Percentiles rank a stretch among this genome's conserved stretches.
phyloP scores from a whole-genome alignment of 2,329 filamentous ascomycete species.

The Didymella lethalis region DNA sequence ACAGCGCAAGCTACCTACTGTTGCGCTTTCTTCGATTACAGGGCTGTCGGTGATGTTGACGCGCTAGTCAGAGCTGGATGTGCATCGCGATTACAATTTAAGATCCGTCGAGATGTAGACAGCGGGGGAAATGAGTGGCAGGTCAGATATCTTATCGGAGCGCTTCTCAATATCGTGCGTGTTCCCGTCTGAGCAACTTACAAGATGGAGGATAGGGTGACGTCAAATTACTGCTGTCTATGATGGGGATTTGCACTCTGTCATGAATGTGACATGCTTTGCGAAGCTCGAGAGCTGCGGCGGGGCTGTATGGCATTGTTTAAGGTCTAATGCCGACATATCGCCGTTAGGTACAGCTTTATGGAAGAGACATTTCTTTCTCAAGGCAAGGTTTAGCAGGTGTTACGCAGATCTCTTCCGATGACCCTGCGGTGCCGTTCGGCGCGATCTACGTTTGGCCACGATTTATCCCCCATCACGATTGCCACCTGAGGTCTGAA shows the following conservation, averaged over 20 bases:
- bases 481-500: not conserved
- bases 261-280: not conserved
- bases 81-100: not conserved
- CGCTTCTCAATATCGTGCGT: not conserved
- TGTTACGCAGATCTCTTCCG: not conserved
- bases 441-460: not conserved
- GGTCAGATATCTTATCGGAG: conserved; percentile 4
- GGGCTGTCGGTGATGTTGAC: not conserved
- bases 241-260: not conserved
- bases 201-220: not conserved
- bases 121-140: conserved; percentile 1
- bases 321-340: not conserved
- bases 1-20: not conserved
- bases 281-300: not conserved
- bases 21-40: not conserved
- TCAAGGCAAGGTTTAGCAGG: not conserved
- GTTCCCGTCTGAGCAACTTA: not conserved
- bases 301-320: not conserved
- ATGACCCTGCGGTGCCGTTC: not conserved
- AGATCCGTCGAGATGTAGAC: not conserved
- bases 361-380: not conserved
- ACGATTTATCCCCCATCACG: not conserved
- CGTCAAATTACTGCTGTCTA: not conserved
- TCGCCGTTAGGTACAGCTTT: not conserved
- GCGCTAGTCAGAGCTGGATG: too few species aligned